Evolutionary conservation across 2,329 filamentous ascomycete species (phyloP).

Genomic region (Daldinia sp.): DNA sequence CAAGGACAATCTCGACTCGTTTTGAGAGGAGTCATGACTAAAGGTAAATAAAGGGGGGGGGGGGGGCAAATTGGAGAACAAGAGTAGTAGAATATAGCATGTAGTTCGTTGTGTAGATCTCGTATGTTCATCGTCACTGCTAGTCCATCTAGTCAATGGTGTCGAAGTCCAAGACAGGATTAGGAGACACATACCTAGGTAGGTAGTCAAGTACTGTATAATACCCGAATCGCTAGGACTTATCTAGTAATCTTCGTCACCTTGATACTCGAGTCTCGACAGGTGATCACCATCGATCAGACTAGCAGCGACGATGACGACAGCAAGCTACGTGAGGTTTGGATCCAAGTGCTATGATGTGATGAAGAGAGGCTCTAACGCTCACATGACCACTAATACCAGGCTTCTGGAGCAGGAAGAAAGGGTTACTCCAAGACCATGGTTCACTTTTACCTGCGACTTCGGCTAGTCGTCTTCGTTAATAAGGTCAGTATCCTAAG

Average conservation of each 20-base stretch:
- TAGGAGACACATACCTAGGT: too few relatives aligned
- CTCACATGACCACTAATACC: constrained; percentile 26
- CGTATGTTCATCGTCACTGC: constrained; percentile 24
- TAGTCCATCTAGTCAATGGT: too few relatives aligned
- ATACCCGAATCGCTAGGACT: neutral
- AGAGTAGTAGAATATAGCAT: neutral
- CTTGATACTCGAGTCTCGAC: neutral
- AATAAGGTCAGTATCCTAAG: neutral
- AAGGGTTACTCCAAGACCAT: constrained; percentile 10
- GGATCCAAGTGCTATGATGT: constrained; percentile 13
- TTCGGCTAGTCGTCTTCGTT: constrained; percentile 5
- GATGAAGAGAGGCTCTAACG: constrained; percentile 3
- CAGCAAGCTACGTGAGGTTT: constrained; percentile 1
- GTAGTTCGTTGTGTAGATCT: constrained; percentile 14
- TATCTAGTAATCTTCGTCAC: neutral
- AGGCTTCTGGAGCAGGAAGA: constrained; percentile 2
- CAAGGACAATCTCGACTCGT: constrained; percentile 7
- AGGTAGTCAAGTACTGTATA: neutral
- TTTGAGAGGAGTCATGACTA: neutral
- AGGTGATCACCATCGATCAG: constrained; percentile 6
- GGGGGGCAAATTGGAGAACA: neutral
- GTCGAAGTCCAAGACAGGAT: neutral
- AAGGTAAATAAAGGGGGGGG: neutral
- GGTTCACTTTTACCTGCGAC: constrained; percentile 14
- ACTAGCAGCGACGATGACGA: constrained; percentile 15